Conservation (phyloP, 768 basidiomycete species). For the Pleurotus ostreatus region DNA sequence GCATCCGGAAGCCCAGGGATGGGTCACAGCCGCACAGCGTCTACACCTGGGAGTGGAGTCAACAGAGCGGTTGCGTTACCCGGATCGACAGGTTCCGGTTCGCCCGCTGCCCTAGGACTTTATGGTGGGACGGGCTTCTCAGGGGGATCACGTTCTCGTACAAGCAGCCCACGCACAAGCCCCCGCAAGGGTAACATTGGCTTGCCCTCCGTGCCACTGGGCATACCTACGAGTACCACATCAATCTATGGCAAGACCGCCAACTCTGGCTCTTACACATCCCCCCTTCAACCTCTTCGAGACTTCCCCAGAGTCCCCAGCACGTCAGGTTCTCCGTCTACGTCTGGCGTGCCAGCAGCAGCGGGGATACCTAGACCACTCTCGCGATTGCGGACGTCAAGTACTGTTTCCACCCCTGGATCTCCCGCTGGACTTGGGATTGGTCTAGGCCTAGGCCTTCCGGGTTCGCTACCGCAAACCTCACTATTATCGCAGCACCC, state of each 20-base stretch:
- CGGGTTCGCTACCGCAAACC: not conserved
- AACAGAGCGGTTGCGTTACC: constrained; percentile 4
- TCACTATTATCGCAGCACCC: constrained; percentile 1
- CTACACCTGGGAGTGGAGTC: constrained; percentile 1
- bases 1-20: not conserved
- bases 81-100: constrained; percentile 3
- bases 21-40: constrained; percentile 8
- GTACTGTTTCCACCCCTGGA: constrained; percentile 1
- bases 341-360: not conserved
- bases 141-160: constrained; percentile 4
- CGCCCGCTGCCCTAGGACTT: not conserved
- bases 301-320: constrained; percentile 2
- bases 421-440: constrained; percentile 2
- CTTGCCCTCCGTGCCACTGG: constrained; percentile 1
- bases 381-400: not conserved
- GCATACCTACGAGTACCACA: not conserved
- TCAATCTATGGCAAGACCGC: not conserved
- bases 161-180: constrained; percentile 4
- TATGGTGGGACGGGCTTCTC: not conserved
- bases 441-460: not conserved
- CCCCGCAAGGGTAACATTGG: not conserved
- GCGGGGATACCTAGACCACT: not conserved
- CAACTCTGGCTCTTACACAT: not conserved
- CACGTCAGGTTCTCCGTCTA: not conserved
- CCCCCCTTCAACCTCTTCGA: constrained; percentile 2